A percentile compares a stretch with the other conserved stretches of the same genome.
Conservation (phyloP, 2,329 filamentous ascomycete genomes). For the Aspergillus puulaauensis region DNA sequence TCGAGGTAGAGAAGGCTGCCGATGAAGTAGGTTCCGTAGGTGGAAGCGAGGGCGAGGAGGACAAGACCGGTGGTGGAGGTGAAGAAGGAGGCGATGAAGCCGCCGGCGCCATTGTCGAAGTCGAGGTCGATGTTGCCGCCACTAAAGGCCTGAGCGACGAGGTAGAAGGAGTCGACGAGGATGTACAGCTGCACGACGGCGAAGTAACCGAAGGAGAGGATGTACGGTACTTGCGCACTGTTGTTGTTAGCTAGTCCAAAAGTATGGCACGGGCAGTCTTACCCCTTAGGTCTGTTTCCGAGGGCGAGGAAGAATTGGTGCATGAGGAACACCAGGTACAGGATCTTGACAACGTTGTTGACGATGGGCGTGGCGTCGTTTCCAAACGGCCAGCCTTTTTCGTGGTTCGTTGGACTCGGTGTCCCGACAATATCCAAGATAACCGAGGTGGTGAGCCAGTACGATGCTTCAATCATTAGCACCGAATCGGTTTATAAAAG, state of each 20-base stretch:
- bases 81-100: slow-evolving; percentile 82
- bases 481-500: neutral
- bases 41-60: slow-evolving; percentile 86
- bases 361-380: slow-evolving; percentile 81
- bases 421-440: slow-evolving; percentile 96
- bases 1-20: slow-evolving; percentile 97
- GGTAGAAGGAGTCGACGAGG: slow-evolving; percentile 80
- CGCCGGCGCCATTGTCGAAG: slow-evolving; percentile 58
- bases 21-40: slow-evolving; percentile 94
- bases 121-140: slow-evolving; percentile 60
- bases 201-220: slow-evolving; percentile 85
- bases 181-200: slow-evolving; percentile 87
- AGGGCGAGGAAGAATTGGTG: slow-evolving; percentile 95
- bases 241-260: neutral
- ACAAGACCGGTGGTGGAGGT: slow-evolving; percentile 81
- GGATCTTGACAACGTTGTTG: slow-evolving; percentile 87
- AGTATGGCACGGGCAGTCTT: neutral
- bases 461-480: slow-evolving; percentile 62
- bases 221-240: slow-evolving; percentile 79
- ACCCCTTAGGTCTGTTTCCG: slow-evolving; percentile 90
- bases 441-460: slow-evolving; percentile 94
- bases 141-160: slow-evolving; percentile 82
- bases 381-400: slow-evolving; percentile 85
- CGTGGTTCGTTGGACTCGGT: slow-evolving; percentile 53
- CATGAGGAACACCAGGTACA: slow-evolving; percentile 87